Evolutionary conservation across 2,329 filamentous ascomycete genomes (phyloP).

Genomic region (Calonectria montana): DNA sequence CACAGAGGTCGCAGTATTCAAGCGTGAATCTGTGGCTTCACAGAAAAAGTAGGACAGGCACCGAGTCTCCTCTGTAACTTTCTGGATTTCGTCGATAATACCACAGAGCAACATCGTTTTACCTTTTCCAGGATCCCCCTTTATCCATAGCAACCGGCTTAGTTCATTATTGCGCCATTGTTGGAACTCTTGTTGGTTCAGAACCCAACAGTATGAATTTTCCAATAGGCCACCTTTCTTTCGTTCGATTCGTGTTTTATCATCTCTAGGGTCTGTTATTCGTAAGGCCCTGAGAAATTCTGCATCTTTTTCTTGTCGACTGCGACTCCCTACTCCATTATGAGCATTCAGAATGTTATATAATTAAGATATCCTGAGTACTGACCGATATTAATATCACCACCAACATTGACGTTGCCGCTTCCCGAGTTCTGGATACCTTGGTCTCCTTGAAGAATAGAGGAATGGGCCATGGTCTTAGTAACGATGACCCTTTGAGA

Average conservation of each 20-base stretch:
- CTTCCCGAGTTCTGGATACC: too few species aligned
- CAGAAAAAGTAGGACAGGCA: neutral
- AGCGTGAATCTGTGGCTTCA: neutral
- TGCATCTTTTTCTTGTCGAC: too few species aligned
- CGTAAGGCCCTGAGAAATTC: too few species aligned
- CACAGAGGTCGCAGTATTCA: neutral
- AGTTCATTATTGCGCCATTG: neutral
- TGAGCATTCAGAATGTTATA: too few species aligned
- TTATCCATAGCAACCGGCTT: neutral
- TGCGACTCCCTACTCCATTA: too few species aligned
- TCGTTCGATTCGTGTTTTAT: neutral
- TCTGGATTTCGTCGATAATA: neutral
- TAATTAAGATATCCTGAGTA: too few species aligned
- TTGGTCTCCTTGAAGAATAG: too few species aligned
- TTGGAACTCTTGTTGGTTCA: neutral
- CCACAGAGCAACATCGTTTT: neutral
- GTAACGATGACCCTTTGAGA: too few species aligned
- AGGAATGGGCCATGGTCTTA: too few species aligned
- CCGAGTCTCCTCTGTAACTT: neutral
- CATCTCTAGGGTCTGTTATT: neutral
- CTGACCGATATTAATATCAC: too few species aligned
- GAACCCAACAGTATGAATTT: neutral
- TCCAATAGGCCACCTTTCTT: neutral
- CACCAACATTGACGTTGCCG: too few species aligned
- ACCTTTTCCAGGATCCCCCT: neutral